A percentile compares a stretch with the other conserved stretches of the same genome.
phyloP scores from a whole-genome alignment of 208 protist genomes.

The Naegleria gruberi region DNA sequence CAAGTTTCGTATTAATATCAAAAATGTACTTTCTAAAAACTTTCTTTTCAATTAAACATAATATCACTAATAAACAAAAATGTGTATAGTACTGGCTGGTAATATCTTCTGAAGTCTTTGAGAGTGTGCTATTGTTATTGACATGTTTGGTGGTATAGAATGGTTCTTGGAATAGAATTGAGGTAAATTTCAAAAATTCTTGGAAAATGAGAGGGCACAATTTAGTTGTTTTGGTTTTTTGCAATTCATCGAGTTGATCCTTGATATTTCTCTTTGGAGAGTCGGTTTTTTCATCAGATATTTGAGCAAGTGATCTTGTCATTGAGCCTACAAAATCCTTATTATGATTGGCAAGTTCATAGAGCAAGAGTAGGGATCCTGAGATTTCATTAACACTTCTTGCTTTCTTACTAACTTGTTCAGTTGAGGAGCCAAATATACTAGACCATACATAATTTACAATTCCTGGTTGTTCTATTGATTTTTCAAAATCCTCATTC shows the following conservation, averaged over 20 bases:
- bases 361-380: not conserved
- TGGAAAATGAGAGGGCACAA: not conserved
- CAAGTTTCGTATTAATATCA: not conserved
- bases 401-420: not conserved
- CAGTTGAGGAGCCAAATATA: not conserved
- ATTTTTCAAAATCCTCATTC: not conserved
- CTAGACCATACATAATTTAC: not conserved
- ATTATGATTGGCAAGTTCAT: not conserved
- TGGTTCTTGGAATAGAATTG: not conserved
- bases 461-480: not conserved
- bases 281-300: not conserved
- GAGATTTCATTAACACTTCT: not conserved
- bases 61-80: not conserved
- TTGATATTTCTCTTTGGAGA: not conserved
- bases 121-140: not conserved
- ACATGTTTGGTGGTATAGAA: not conserved
- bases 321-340: not conserved
- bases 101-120: not conserved
- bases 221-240: not conserved
- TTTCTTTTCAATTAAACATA: constrained; percentile 6
- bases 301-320: not conserved
- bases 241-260: not conserved
- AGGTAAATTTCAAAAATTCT: not conserved
- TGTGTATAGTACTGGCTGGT: not conserved
- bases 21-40: not conserved